phyloP scores from a whole-genome alignment of 1,284 basidiomycete species.

The Schizophyllum commune region DNA sequence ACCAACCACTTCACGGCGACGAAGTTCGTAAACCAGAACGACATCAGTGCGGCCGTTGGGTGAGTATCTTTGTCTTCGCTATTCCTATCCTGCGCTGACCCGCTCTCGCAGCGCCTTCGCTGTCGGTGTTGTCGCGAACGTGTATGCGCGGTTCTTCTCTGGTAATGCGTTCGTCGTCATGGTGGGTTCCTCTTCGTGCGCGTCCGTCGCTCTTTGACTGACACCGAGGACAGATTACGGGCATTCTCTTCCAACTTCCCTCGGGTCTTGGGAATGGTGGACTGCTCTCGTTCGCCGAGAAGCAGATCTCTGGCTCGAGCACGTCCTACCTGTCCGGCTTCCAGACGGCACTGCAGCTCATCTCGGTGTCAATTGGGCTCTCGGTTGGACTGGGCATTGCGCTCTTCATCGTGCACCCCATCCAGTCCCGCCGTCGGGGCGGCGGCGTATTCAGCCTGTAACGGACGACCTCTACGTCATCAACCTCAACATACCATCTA shows the following conservation, averaged over 20 bases:
- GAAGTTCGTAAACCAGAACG: slow-evolving; percentile 63
- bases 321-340: slow-evolving; percentile 59
- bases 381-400: slow-evolving; percentile 70
- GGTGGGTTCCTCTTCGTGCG: slow-evolving; percentile 31
- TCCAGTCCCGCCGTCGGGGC: slow-evolving; percentile 47
- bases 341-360: slow-evolving; percentile 56
- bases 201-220: slow-evolving; percentile 1
- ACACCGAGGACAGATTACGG: slow-evolving; percentile 46
- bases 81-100: slow-evolving; percentile 1
- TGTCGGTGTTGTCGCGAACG: slow-evolving; percentile 77
- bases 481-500: not conserved
- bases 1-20: slow-evolving; percentile 67
- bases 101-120: slow-evolving; percentile 54
- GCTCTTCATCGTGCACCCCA: slow-evolving; percentile 49
- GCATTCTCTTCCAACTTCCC: slow-evolving; percentile 84
- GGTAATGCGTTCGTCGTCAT: slow-evolving; percentile 77
- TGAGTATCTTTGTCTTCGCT: slow-evolving; percentile 16
- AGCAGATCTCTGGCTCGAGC: slow-evolving; percentile 42
- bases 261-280: slow-evolving; percentile 82
- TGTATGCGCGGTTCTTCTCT: slow-evolving; percentile 76
- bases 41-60: slow-evolving; percentile 71
- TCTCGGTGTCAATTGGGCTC: slow-evolving; percentile 54
- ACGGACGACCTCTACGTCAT: slow-evolving; percentile 3
- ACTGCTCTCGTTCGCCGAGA: slow-evolving; percentile 67
- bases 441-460: slow-evolving; percentile 54